These are phyloP conservation scores for Nemania diffusa DNA, from an alignment of 2,329 filamentous ascomycete species.

Conservation along the genomic window DNA sequence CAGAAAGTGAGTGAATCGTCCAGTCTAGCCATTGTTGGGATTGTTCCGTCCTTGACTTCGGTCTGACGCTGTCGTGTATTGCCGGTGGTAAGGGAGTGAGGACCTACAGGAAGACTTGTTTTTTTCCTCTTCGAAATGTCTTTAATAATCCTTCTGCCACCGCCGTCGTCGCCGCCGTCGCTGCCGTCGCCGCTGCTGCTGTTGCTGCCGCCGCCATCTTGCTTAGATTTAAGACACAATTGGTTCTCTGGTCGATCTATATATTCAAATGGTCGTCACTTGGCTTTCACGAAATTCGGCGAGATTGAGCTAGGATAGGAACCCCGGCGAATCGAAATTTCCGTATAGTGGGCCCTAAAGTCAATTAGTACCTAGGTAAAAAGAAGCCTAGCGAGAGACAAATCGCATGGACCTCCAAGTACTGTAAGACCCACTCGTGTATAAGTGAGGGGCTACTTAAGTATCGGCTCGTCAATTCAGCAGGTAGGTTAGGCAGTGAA, in stretches of 20 bases:
- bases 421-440: too few species aligned
- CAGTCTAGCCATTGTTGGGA: not conserved
- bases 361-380: too few species aligned
- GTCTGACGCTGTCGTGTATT: not conserved
- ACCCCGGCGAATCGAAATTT: conserved; percentile 37
- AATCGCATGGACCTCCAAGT: too few species aligned
- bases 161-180: not conserved
- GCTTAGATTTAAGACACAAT: conserved; percentile 3
- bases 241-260: not conserved
- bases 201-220: conserved; percentile 30
- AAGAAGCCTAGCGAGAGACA: too few species aligned
- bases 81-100: not conserved
- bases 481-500: not conserved
- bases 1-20: conserved; percentile 5
- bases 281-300: conserved; percentile 16
- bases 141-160: conserved; percentile 28
- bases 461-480: too few species aligned
- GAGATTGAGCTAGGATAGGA: not conserved
- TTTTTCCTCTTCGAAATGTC: conserved; percentile 45
- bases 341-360: conserved; percentile 24
- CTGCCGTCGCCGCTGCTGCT: not conserved
- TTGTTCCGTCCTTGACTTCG: not conserved
- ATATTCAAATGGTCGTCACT: not conserved
- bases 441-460: too few species aligned
- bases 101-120: conserved; percentile 49